Base-by-base conservation (phyloP, 2,329 filamentous ascomycete species). In the Fusarium sp. region DNA sequence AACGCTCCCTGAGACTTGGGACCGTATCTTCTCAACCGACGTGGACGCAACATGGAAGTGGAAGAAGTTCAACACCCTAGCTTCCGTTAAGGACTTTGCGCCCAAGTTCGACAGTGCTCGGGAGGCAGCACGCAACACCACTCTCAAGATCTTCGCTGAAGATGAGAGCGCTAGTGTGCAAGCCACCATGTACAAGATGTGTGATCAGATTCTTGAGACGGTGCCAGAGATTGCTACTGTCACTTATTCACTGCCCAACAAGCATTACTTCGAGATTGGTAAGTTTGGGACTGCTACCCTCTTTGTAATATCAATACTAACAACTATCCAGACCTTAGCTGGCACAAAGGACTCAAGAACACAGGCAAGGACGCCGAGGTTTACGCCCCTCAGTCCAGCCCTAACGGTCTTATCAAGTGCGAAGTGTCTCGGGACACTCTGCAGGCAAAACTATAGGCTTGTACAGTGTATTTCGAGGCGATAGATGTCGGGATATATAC, bases 121-220 rank as follows among this genome's bases (percentile, higher is more conserved):
- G 86, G 84, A 89, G 69, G 85, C 86, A 54, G 93, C 93, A n/a
- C 86, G 93, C 64, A 83, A 85, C 53, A 96, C 96, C 78, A 97
- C 94, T n/a, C 85, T 97, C 78, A 92, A 92, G 82, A 92, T 90
- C 1, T 99, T 99, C 75, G 95, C 96, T 41, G 88, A 90, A 76
- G 94, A 99, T 76, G 85, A 94, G 76, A 97, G 93, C 75, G 92
- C 96, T 46, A 97, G 93, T 74, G 96, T 99, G 23, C 96, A 99
- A 82, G 90, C 90, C 74, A 98, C 95, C 64, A 98, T 99, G 96
- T 99, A 97, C 84, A 96, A 97, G 84, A 99, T 99, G 95, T 90
- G 88, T 73, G 91, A 95, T 79, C 84, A 90, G 78, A 97, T 99
- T 71, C 84, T 99, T 53, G 90, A 87, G 10, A 88, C 85, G 22